Conservation (phyloP, 2,329 filamentous ascomycete genomes). For the Nannizziopsis arthrosporioides region DNA sequence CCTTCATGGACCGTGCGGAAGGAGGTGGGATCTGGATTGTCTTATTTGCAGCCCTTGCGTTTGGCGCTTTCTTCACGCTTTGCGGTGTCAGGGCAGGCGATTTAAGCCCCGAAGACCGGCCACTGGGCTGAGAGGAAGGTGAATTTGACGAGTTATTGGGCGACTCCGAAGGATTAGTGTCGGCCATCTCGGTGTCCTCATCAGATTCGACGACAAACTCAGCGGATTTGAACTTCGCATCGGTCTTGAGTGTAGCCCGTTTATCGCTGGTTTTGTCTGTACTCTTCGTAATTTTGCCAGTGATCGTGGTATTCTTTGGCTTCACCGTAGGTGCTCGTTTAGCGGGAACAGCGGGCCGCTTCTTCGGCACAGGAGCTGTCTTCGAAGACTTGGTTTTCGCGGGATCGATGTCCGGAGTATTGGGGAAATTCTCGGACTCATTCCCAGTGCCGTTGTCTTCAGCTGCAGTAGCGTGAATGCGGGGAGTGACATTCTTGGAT, state of each 20-base stretch:
- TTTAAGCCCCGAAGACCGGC: slow-evolving; percentile 1
- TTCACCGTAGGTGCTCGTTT: slow-evolving; percentile 38
- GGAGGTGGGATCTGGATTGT: slow-evolving; percentile 27
- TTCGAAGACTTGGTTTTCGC: not conserved
- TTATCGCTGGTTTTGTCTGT: slow-evolving; percentile 28
- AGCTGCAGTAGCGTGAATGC: slow-evolving; percentile 27
- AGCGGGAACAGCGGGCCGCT: slow-evolving; percentile 25
- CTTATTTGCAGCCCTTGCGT: slow-evolving; percentile 18
- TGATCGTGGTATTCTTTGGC: slow-evolving; percentile 37
- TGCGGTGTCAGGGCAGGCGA: slow-evolving; percentile 4
- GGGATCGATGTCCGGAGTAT: not conserved
- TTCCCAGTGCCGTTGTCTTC: slow-evolving; percentile 27
- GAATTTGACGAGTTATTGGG: slow-evolving; percentile 10
- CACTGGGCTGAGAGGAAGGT: slow-evolving; percentile 7
- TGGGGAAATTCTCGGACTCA: slow-evolving; percentile 28
- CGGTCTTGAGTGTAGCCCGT: slow-evolving; percentile 24
- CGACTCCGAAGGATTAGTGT: slow-evolving; percentile 18
- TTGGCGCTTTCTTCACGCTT: slow-evolving; percentile 2
- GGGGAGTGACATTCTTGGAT: slow-evolving; percentile 29
- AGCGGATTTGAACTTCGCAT: slow-evolving; percentile 42
- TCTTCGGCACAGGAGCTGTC: slow-evolving; percentile 17
- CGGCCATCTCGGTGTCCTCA: slow-evolving; percentile 34
- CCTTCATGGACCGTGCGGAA: slow-evolving; percentile 29
- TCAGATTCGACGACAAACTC: slow-evolving; percentile 45
- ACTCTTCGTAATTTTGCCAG: slow-evolving; percentile 37